phyloP scores from a whole-genome alignment of 208 protist species.

The Blechomonas ayalai region DNA sequence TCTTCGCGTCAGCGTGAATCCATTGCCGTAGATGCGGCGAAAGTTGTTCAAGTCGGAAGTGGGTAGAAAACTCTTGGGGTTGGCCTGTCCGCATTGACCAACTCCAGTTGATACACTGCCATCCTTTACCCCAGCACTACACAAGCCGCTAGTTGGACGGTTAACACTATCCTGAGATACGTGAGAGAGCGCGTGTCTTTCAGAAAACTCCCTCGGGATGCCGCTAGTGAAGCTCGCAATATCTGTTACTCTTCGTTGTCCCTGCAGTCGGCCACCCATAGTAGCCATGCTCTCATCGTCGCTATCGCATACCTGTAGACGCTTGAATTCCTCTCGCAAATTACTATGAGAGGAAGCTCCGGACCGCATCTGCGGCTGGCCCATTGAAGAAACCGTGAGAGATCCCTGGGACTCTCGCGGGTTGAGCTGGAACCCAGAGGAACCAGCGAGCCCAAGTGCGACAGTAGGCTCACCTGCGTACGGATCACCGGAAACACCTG shows the following conservation, averaged over 20 bases:
- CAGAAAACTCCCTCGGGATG: not conserved
- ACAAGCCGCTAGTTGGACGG: not conserved
- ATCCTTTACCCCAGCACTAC: not conserved
- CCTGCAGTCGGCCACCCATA: not conserved
- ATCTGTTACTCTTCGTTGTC: not conserved
- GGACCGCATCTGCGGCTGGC: too few species aligned
- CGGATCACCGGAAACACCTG: too few species aligned
- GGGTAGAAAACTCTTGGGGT: not conserved
- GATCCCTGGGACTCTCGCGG: too few species aligned
- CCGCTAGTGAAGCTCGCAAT: not conserved
- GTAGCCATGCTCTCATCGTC: not conserved
- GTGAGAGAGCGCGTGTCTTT: not conserved
- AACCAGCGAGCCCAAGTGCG: too few species aligned
- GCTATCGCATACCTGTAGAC: too few species aligned
- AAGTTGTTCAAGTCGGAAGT: slow-evolving; percentile 45
- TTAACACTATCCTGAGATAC: not conserved
- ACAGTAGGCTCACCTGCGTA: too few species aligned
- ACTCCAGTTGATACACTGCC: not conserved
- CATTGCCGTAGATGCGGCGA: slow-evolving; percentile 37
- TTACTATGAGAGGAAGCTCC: too few species aligned
- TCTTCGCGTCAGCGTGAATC: slow-evolving; percentile 47
- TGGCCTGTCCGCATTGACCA: too few species aligned
- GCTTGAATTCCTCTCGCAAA: too few species aligned
- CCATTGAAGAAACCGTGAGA: too few species aligned
- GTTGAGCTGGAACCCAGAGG: too few species aligned